A percentile compares a stretch with the other conserved stretches of the same genome.
These are phyloP conservation scores for Fraxinus pennsylvanica DNA, from an alignment of 257 asterid species.

Conservation along the genomic window DNA sequence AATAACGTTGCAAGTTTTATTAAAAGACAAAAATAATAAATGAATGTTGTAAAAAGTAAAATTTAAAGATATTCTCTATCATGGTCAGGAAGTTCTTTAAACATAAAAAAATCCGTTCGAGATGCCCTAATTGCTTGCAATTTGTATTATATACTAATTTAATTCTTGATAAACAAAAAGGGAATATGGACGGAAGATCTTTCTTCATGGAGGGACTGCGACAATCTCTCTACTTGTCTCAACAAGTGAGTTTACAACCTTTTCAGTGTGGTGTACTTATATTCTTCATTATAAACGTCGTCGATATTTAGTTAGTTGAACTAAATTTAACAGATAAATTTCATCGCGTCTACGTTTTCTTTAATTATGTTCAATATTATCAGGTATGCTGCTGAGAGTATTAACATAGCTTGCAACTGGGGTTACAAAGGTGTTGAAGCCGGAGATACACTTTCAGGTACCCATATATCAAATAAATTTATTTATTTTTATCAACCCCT, in stretches of 20 bases:
- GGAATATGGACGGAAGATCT: slow-evolving; percentile 82
- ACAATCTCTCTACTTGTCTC: slow-evolving; percentile 54
- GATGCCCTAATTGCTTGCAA: neutral
- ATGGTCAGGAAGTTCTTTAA: too few relatives aligned
- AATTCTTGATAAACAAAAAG: slow-evolving; percentile 33
- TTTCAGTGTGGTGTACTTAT: neutral
- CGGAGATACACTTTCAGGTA: slow-evolving; percentile 86
- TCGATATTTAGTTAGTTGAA: neutral
- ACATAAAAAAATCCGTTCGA: too few relatives aligned
- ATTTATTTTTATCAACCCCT: too few relatives aligned
- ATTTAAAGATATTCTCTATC: too few relatives aligned
- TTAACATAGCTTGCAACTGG: slow-evolving; percentile 80
- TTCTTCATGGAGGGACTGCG: slow-evolving; percentile 72
- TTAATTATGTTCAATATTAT: neutral
- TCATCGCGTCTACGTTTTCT: neutral
- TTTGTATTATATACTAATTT: neutral
- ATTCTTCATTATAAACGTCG: neutral
- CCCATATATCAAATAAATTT: too few relatives aligned
- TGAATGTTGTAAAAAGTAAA: too few relatives aligned
- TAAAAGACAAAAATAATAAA: too few relatives aligned
- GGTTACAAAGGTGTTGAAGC: slow-evolving; percentile 77
- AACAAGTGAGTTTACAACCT: slow-evolving; percentile 53
- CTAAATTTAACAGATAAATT: neutral
- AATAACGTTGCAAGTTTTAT: too few relatives aligned
- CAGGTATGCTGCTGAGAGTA: slow-evolving; percentile 85